Base-by-base conservation (phyloP, 495 filamentous ascomycete species). In the Wilcoxina mikolae region DNA sequence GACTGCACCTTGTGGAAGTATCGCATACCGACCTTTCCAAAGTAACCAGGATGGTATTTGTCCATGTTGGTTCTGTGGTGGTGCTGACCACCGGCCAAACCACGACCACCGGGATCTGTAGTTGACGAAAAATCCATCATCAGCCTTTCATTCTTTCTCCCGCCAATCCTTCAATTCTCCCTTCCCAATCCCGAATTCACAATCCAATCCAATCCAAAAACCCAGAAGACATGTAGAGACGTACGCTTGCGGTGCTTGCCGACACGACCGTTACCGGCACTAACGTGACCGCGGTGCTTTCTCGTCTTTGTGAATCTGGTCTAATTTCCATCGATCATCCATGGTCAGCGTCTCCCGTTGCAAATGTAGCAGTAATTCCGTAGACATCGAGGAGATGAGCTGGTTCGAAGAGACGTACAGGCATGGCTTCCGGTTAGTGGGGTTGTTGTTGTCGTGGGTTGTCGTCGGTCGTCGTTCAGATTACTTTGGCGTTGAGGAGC, bases 11-110 rank as follows among this genome's bases (percentile, higher is more conserved):
- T 86, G 77, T 93, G 87, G 83, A 93, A 84, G 77, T 91, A 87
- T 60, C 88, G 75, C 88, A 94, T 95, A 76, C 87, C 87, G 57
- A 94, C 87, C 76, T 94, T 95, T 73, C 88, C 88, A 74, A 94
- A 95, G 83, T 93, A 94, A 83, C 85, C 86, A 18, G 84, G 84
- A 73, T 90, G 85, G 81, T 84, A 89, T 74, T 91, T 91, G 74
- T 94, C 87, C 64, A 94, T 74, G 75, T 94, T 94, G 65, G 86
- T 94, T 58, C 84, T 74, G 79, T 91, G 86, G 76, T 95, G 88
- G 76, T 95, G 88, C 74, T 84, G 80, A 77, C 87, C 88, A 87
- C 87, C 88, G 70, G 88, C 88, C 75, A 93, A 82, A 66, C 64
- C 64, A 63, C 64, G 64, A 58, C 64, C 64, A 58, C 64, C 64